phyloP scores from a whole-genome alignment of 441 rosid species.

The Viola pubescens region DNA sequence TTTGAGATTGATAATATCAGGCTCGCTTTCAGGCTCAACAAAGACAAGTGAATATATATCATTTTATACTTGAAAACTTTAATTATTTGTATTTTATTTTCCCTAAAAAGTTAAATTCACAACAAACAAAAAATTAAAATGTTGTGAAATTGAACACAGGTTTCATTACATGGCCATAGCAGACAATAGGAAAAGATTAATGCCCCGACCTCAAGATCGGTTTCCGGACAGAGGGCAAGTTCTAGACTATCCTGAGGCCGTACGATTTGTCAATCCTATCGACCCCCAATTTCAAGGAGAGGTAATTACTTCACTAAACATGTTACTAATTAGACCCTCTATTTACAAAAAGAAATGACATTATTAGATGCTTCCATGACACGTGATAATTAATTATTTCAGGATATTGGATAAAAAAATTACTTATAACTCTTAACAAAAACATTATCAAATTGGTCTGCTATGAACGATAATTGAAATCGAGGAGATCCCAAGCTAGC shows the following conservation, averaged over 20 bases:
- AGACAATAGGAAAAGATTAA: constrained; percentile 64
- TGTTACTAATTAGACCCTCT: too few species aligned
- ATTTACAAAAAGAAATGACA: neutral
- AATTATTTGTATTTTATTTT: neutral
- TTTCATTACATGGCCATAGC: constrained; percentile 76
- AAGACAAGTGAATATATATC: constrained; percentile 47
- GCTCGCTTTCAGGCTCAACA: constrained; percentile 65
- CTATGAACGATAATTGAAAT: too few species aligned
- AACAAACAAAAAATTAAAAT: too few species aligned
- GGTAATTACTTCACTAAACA: constrained; percentile 21
- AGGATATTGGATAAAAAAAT: too few species aligned
- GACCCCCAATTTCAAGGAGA: constrained; percentile 80
- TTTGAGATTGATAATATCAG: constrained; percentile 74
- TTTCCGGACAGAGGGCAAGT: constrained; percentile 45
- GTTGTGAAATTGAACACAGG: constrained; percentile 25
- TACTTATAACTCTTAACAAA: too few species aligned
- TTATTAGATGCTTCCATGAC: too few species aligned
- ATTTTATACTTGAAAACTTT: neutral
- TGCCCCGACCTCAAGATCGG: constrained; percentile 74
- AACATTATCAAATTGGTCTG: too few species aligned
- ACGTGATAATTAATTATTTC: too few species aligned
- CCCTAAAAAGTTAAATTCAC: too few species aligned
- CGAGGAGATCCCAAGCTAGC: too few species aligned
- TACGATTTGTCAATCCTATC: constrained; percentile 58
- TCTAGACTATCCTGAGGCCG: constrained; percentile 74